Conservation (phyloP, 202 grass and related monocot genomes). For the Setaria viridis region DNA sequence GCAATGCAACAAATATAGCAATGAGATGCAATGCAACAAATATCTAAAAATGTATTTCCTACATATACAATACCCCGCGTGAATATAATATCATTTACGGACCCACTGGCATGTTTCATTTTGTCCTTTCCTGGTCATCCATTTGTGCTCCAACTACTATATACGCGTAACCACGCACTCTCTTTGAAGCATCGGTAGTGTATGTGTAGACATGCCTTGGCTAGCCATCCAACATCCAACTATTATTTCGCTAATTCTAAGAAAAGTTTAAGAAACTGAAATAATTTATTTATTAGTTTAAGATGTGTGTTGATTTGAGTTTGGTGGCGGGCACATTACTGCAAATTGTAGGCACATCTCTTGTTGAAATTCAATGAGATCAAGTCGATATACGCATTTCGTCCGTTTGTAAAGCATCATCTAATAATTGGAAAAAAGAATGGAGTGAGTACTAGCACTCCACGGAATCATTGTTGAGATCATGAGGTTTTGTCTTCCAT, state of each 20-base stretch:
- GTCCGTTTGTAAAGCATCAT: background rate
- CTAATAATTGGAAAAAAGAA: background rate
- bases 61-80: background rate
- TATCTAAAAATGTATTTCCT: background rate
- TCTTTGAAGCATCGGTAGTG: background rate
- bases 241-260: background rate
- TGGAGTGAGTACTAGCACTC: background rate
- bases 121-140: background rate
- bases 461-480: background rate
- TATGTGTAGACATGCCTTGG: background rate
- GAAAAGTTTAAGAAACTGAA: background rate
- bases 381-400: background rate
- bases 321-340: background rate
- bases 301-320: background rate
- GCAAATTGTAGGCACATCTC: background rate
- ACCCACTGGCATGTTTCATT: background rate
- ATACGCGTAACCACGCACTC: background rate
- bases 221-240: background rate
- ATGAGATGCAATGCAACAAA: background rate
- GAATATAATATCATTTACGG: background rate
- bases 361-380: background rate
- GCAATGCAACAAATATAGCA: no score
- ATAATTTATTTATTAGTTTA: background rate
- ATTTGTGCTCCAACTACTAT: background rate
- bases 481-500: slow-evolving; percentile 22